A percentile compares a stretch with the other conserved stretches of the same genome.
These are phyloP conservation scores for Cytauxzoon felis DNA, from an alignment of 169 alveolate species.

Conservation along the genomic window DNA sequence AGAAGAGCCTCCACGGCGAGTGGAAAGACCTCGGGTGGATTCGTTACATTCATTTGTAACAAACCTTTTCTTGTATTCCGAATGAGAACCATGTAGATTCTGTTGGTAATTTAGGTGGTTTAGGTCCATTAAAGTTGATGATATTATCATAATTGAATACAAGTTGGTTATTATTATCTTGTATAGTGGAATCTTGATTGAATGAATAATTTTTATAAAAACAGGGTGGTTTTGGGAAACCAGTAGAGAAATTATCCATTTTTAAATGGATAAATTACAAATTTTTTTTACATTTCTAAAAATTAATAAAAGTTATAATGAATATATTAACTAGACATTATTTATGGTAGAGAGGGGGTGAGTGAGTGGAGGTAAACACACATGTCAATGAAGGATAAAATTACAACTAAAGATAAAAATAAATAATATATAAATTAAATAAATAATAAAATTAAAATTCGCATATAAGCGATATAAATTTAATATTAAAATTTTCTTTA, in stretches of 20 bases:
- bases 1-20: too few species aligned
- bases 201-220: slow-evolving; percentile 62
- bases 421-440: too few species aligned
- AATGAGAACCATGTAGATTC: slow-evolving; percentile 57
- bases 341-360: too few species aligned
- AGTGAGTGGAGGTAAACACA: too few species aligned
- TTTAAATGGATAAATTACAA: slow-evolving; percentile 23
- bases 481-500: too few species aligned
- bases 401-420: too few species aligned
- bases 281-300: slow-evolving; percentile 16
- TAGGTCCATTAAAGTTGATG: slow-evolving; percentile 26
- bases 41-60: neutral
- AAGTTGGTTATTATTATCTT: neutral
- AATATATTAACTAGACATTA: too few species aligned
- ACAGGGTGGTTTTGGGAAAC: slow-evolving; percentile 75
- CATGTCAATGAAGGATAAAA: too few species aligned
- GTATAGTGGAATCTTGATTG: slow-evolving; percentile 5
- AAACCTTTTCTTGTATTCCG: slow-evolving; percentile 59
- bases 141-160: neutral
- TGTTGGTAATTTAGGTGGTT: slow-evolving; percentile 62
- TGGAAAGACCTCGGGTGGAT: too few species aligned
- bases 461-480: too few species aligned
- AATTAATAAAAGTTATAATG: slow-evolving; percentile 14
- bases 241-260: slow-evolving; percentile 60
- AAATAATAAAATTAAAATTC: too few species aligned